Base-by-base conservation (phyloP, 345 rosid species). In the Gynandropsis gynandra region DNA sequence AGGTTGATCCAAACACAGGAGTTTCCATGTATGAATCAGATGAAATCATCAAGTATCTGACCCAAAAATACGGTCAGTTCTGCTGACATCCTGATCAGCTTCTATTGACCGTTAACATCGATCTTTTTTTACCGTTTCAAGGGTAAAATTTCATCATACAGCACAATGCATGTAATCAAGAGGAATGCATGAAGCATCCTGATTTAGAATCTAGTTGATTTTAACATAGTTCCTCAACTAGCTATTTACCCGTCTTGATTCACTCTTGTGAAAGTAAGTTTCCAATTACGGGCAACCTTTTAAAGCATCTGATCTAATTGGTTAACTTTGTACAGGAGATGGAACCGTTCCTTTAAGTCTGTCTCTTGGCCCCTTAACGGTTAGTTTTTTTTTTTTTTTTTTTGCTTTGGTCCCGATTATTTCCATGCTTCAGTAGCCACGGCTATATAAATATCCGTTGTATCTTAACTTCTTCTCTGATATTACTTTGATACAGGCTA, bases 1-100 rank as follows among this genome's bases (percentile, higher is more conserved):
- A 87, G 95, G 89, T 87, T 32, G 98, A 87, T 76, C 96, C 95
- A 36, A 90, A 90, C 71, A 80, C 92, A 12, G 95, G 96, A 49
- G 81, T 75, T 64, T 69, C 92, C 34, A 87, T 90, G 87, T 87
- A 90, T 55, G 98, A 90, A 73, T 90, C 98, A 12, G 92, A 90
- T 64, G 87, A 67, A 46, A 90, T 90, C 65, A 84, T 90, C 54
- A 87, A 82, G 70, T 87, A 90, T 67, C 70, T 87, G 54, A 81
- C 68, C 20, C 72, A 62, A 41, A 90, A 77, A 87, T 90, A 90
- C 56, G 95, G 96, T 86, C 21, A 12, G 75, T 72, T 35, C 54
- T 53, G 56, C 52, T 53, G 4, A 36, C 10, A 4, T n/a, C 40
- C 13, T 9, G 4, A 3, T 3, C 11, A 7, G 40, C n/a, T 10